These are phyloP conservation scores for Phialophora verrucosa DNA, from an alignment of 2,329 filamentous ascomycete genomes.

Conservation along the genomic window DNA sequence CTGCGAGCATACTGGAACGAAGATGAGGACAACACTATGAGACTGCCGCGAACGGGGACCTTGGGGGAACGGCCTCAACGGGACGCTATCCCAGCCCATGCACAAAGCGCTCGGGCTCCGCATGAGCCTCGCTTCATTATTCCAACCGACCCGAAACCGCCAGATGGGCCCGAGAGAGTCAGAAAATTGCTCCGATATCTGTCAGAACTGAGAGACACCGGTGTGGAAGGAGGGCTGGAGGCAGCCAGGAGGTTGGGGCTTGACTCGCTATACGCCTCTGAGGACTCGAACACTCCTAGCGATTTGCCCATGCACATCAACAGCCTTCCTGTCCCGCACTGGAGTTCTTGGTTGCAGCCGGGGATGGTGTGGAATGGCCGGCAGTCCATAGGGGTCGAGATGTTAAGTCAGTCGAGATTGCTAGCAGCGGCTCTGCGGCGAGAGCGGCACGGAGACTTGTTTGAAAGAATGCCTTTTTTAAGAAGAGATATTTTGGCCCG, in stretches of 20 bases:
- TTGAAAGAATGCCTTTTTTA: conserved; percentile 21
- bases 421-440: conserved; percentile 21
- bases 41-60: background rate
- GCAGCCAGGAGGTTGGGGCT: conserved; percentile 31
- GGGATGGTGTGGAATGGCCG: conserved; percentile 66
- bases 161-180: conserved; percentile 45
- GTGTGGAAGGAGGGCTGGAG: conserved; percentile 31
- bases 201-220: conserved; percentile 52
- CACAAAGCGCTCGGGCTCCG: conserved; percentile 4
- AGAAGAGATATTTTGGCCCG: conserved; percentile 16
- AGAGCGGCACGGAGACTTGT: conserved; percentile 25
- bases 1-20: conserved; percentile 32
- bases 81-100: conserved; percentile 1
- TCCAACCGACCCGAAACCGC: background rate
- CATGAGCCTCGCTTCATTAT: conserved; percentile 5
- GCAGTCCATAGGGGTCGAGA: conserved; percentile 59
- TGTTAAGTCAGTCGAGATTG: background rate
- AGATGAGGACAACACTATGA: conserved; percentile 12
- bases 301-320: conserved; percentile 38
- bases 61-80: background rate
- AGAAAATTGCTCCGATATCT: conserved; percentile 68
- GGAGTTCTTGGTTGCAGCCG: conserved; percentile 66
- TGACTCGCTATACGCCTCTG: conserved; percentile 32
- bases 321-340: conserved; percentile 48
- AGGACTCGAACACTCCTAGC: conserved; percentile 30